These are phyloP conservation scores for Saturnispora bothae DNA, from an alignment of 805 yeast species.

Conservation along the genomic window DNA sequence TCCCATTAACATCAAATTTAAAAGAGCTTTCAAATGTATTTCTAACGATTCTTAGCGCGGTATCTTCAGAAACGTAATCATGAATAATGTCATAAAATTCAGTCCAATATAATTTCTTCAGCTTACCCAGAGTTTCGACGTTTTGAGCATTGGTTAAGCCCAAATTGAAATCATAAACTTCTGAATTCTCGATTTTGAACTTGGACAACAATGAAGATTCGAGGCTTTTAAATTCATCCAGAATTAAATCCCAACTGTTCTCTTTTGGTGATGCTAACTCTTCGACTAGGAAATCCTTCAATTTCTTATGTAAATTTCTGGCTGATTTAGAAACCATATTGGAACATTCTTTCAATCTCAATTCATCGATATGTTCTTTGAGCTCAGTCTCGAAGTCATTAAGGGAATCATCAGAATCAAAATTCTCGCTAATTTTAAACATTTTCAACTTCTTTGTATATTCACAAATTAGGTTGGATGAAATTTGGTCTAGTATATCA, in stretches of 20 bases:
- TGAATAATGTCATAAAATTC: slow-evolving; percentile 47
- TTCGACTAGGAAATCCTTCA: slow-evolving; percentile 43
- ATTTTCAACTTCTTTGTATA: slow-evolving; percentile 28
- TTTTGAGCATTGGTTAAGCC: slow-evolving; percentile 44
- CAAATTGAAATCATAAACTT: slow-evolving; percentile 48
- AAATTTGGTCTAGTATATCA: slow-evolving; percentile 20
- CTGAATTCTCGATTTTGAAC: slow-evolving; percentile 11
- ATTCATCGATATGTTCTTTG: slow-evolving; percentile 15
- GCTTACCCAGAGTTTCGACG: slow-evolving; percentile 27
- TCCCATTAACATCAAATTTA: slow-evolving; percentile 70
- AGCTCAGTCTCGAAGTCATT: slow-evolving; percentile 2
- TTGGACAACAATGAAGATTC: slow-evolving; percentile 3
- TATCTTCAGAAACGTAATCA: slow-evolving; percentile 57
- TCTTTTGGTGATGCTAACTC: slow-evolving; percentile 39
- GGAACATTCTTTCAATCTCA: slow-evolving; percentile 32
- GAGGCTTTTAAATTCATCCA: slow-evolving; percentile 31
- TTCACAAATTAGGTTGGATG: slow-evolving; percentile 11
- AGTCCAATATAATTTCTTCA: slow-evolving; percentile 50
- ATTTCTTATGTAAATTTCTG: slow-evolving; percentile 35
- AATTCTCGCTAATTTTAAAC: slow-evolving; percentile 25
- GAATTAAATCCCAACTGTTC: slow-evolving; percentile 52
- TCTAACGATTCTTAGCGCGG: slow-evolving; percentile 52
- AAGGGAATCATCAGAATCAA: slow-evolving; percentile 24
- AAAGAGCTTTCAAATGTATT: slow-evolving; percentile 76
- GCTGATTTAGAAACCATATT: slow-evolving; percentile 32